These are phyloP conservation scores for Aspergillus tubingensis DNA, from an alignment of 2,329 filamentous ascomycete genomes.

Conservation along the genomic window DNA sequence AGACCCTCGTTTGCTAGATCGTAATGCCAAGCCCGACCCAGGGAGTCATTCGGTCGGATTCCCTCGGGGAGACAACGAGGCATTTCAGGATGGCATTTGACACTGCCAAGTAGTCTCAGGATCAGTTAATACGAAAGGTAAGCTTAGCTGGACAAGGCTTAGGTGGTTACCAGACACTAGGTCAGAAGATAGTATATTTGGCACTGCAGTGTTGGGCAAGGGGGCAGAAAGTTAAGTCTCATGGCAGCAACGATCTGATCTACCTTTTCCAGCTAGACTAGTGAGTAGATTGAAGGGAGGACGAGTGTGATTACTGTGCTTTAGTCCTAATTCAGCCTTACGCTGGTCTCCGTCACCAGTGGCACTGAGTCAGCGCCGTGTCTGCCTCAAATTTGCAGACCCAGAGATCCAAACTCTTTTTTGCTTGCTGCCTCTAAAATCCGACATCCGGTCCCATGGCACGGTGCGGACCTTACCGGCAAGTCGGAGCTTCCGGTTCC, in stretches of 20 bases:
- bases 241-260: neutral
- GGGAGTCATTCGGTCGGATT: neutral
- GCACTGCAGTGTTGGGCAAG: neutral
- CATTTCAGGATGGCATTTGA: neutral
- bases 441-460: conserved; percentile 3
- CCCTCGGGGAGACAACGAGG: neutral
- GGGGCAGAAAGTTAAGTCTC: neutral
- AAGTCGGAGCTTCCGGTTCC: conserved; percentile 14
- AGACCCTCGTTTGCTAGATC: conserved; percentile 6
- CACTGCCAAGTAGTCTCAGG: neutral
- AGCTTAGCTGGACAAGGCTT: conserved; percentile 1
- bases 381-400: neutral
- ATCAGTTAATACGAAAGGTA: neutral
- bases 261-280: neutral
- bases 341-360: neutral
- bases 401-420: neutral
- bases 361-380: neutral
- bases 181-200: neutral
- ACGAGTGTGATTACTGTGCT: neutral
- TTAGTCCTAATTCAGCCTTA: conserved; percentile 1
- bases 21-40: conserved; percentile 8
- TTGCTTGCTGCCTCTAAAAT: neutral
- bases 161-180: neutral
- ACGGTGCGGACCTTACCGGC: conserved; percentile 13
- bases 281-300: neutral